Evolutionary conservation across 2,329 filamentous ascomycete genomes (phyloP), one percentile per base, ranked within the genome.

Genomic region (Aspergillus sp.): DNA sequence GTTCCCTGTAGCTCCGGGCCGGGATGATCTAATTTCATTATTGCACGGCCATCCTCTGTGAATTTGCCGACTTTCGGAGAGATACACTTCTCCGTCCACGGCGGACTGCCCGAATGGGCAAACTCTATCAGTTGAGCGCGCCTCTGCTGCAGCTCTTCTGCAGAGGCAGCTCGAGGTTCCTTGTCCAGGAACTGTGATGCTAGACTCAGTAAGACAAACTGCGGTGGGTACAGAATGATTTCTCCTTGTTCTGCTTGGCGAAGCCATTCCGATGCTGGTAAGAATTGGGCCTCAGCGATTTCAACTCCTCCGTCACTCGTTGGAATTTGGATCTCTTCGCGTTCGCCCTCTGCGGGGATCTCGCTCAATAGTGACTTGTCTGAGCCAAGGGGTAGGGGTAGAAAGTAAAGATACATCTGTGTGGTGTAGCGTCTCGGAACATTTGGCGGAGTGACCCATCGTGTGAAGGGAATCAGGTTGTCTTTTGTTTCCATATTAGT

Each of bases 321-420:
- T 0, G 92, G 88, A 2, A 85, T 83, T 30, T 89, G 88, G 48
- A 91, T 65, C 83, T 79, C 62, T 81, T 85, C 68, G 82, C 83
- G 61, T 64, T 76, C 68, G 65, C 78, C 70, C 64, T 78, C 63
- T 47, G 75, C 48, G 42, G 72, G 61, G 62, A 76, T 59, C 68
- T 74, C 64, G 60, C 66, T 32, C 65, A 68, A 62, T 2, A 75
- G 49, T 2, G 63, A 60, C 34, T 68, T 68, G 24, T 72, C 70
- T 3, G 68, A 61, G 13, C 73, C 65, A 13, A 69, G 57, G n/a
- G 75, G 72, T 11, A 87, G 75, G 0, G 92, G 92, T 3, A 97
- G 81, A 74, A 96, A 88, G 75, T 96, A 96, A 11, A 98, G 74
- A 75, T 98, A 99, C 93, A 98, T 98, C 71, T 97, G 93, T 0